Base-by-base conservation (phyloP, 306 rosid genomes). In the Inga leiocalycina region DNA sequence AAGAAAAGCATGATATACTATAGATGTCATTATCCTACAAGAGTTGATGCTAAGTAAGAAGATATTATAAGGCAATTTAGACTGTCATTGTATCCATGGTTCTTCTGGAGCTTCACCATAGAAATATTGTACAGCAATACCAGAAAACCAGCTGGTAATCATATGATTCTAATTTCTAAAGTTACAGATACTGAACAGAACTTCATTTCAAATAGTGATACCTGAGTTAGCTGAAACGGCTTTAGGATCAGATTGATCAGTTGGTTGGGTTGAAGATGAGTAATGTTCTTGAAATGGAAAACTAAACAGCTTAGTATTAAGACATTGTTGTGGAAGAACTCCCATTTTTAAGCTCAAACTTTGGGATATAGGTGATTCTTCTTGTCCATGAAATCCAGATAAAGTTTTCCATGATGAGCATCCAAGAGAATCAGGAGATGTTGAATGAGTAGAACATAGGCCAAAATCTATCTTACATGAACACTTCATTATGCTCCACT, bases 251-350 rank as follows among this genome's bases (percentile, higher is more conserved):
- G 93, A 89, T 65, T 88, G 87, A 75, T 87, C 83, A 7, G 89
- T 84, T 16, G 90, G 90, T 80, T 89, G 95, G 82, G 89, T 79
- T 54, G 97, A 88, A 66, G 91, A 81, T 6, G 91, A 91, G 64
- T 89, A 88, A 57, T 80, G 91, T 15, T 91, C 95, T 77, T 84
- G 97, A 79, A 84, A 76, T 37, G 81, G 89, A 75, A 84, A 83
- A 72, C 41, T 81, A 64, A 81, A 74, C 56, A 82, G 85, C 87
- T 81, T 87, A 59, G 82, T 72, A 74, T 87, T 83, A 4, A 83
- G 87, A 51, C 41, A 34, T 77, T 83, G 76, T 62, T 81, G 90
- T 32, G 87, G 90, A 2, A 77, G 66, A 88, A 65, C 76, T 68
- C 90, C 86, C 90, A 88, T 89, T 46, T 84, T 87, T 81, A 88